Base-by-base conservation (phyloP, 345 rosid genomes). In the Hibiscus tridactylites region DNA sequence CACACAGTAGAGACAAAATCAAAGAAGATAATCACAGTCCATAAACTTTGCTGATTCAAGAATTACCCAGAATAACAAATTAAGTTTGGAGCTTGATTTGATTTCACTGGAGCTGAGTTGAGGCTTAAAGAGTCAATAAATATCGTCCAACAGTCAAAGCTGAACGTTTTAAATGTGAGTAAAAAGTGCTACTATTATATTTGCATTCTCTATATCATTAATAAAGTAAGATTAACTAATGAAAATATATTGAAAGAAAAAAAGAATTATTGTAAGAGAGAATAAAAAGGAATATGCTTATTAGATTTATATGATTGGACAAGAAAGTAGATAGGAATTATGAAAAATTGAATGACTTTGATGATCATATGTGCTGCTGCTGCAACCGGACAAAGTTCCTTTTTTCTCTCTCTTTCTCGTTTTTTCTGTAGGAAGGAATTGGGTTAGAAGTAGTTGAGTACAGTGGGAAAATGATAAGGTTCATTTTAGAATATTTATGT, bases 21-120 rank as follows among this genome's bases (percentile, higher is more conserved):
- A 46, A 26, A 19, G 70, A 65, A 65, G 19, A 46, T 15, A 13
- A 66, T 26, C 39, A 15, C 16, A 47, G 71, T 66, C 39, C 1
- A 49, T 5, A 47, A 66, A 15, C 17, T 66, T 66, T 26, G 57
- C 24, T 26, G 71, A 66, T 13, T 70, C 65, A 24, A 70, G 35
- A 57, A 57, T 37, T 57, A 21, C 64, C 73, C 50, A 37, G 64
- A 70, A 33, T 17, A 54, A 53, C 37, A 70, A 50, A 31, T 8
- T 6, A 65, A 47, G 12, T 46, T 66, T 15, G 57, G 57, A 65
- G 56, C 70, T 65, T 46, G 56, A 65, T 65, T 46, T 65, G 70
- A 44, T 65, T 65, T 65, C 33, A 21, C 11, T 12, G 44, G 17
- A 2, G 69, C 17, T 56, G 26, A 54, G 59, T 6, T 2, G 59